A percentile compares a stretch with the other conserved stretches of the same genome.
Evolutionary conservation across 2,329 filamentous ascomycete genomes (phyloP).

Genomic region (Phaeosphaeriaceae sp.): DNA sequence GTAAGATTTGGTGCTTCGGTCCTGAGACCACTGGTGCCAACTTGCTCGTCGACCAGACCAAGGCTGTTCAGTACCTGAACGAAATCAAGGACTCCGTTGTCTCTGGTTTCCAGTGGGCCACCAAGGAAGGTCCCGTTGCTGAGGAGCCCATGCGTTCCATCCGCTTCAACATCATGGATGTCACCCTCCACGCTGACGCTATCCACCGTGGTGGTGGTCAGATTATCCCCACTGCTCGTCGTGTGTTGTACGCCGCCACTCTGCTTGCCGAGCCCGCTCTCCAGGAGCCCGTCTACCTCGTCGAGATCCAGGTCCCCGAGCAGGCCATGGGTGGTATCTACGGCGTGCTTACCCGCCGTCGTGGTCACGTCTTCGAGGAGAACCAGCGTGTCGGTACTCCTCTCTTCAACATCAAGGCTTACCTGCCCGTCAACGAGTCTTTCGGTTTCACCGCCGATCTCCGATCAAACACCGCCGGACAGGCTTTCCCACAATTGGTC

Average conservation of each 20-base stretch:
- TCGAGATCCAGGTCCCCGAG: conserved; percentile 99
- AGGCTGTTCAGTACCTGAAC: conserved; percentile 99
- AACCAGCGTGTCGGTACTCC: conserved; percentile 98
- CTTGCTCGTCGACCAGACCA: conserved; percentile 99
- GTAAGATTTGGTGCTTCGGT: conserved; percentile 99
- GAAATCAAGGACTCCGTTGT: conserved; percentile 99
- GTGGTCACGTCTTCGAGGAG: conserved; percentile 99
- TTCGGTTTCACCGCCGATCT: conserved; percentile 99
- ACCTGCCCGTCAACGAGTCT: conserved; percentile 95
- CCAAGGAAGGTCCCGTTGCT: conserved; percentile 93
- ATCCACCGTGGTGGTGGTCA: conserved; percentile 99
- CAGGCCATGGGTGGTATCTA: conserved; percentile 99
- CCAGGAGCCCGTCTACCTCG: conserved; percentile 96
- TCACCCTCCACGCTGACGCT: conserved; percentile 98
- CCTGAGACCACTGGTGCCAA: conserved; percentile 98
- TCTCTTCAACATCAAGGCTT: conserved; percentile 99
- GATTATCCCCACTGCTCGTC: conserved; percentile 96
- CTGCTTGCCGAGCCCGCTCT: conserved; percentile 91
- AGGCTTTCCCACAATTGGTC: conserved; percentile 98
- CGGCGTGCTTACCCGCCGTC: conserved; percentile 94
- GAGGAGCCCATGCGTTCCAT: conserved; percentile 98
- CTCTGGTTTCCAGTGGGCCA: conserved; percentile 99
- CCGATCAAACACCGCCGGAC: conserved; percentile 88
- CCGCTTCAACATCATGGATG: conserved; percentile 99
- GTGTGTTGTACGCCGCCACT: conserved; percentile 92